Conservation (phyloP, 305 asterid species). For the Fraxinus floribunda region DNA sequence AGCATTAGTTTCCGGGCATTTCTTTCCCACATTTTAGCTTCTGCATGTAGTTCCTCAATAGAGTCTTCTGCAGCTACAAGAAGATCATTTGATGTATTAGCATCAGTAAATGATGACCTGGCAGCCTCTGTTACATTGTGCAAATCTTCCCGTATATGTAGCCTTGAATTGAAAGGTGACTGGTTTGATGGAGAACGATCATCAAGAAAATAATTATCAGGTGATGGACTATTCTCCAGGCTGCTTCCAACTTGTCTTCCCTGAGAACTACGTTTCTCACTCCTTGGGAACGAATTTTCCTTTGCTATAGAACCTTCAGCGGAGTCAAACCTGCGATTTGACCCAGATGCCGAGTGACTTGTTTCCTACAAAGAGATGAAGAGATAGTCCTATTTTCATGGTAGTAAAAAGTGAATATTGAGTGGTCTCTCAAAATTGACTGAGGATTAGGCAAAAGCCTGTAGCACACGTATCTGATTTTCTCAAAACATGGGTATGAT, state of each 20-base stretch:
- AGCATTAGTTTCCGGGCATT: slow-evolving; percentile 76
- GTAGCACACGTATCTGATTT: background rate
- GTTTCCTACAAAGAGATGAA: slow-evolving; percentile 48
- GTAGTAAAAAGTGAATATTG: background rate
- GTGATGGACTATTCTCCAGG: slow-evolving; percentile 35
- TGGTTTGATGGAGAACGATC: slow-evolving; percentile 43
- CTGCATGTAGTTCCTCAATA: slow-evolving; percentile 73
- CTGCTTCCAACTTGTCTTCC: slow-evolving; percentile 34
- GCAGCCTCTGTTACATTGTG: slow-evolving; percentile 35
- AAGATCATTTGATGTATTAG: slow-evolving; percentile 49
- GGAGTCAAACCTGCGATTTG: slow-evolving; percentile 34
- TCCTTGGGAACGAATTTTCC: slow-evolving; percentile 24
- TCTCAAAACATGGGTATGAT: background rate
- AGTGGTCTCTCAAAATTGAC: background rate
- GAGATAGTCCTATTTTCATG: background rate
- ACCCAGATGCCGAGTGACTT: slow-evolving; percentile 42
- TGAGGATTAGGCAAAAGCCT: slow-evolving; percentile 2
- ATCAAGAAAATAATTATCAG: slow-evolving; percentile 35
- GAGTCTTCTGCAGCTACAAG: slow-evolving; percentile 72
- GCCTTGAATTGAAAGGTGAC: slow-evolving; percentile 34
- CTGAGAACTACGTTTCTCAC: slow-evolving; percentile 29
- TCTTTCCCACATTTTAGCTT: slow-evolving; percentile 98
- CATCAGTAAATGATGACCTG: slow-evolving; percentile 31
- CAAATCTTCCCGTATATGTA: slow-evolving; percentile 35
- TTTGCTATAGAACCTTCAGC: slow-evolving; percentile 35